These are phyloP conservation scores for Canavalia gladiata DNA, from an alignment of 306 rosid genomes.

Conservation along the genomic window DNA sequence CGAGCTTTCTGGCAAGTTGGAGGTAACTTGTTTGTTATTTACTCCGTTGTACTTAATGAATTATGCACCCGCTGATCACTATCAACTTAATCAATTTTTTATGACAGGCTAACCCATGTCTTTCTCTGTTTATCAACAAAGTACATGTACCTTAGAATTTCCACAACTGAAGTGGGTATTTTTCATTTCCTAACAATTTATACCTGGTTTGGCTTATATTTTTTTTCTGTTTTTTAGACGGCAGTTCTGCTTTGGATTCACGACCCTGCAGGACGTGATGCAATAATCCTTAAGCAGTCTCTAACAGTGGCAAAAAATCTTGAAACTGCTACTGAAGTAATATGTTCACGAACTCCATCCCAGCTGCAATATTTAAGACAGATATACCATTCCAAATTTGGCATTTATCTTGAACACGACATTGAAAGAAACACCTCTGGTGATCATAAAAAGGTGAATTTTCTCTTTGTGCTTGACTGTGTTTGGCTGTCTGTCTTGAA, in stretches of 20 bases:
- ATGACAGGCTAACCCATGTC: not conserved
- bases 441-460: constrained; percentile 69
- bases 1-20: constrained; percentile 75
- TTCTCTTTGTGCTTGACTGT: constrained; percentile 34
- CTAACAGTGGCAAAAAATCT: constrained; percentile 44
- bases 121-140: not conserved
- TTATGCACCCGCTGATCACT: not conserved
- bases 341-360: constrained; percentile 81
- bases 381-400: constrained; percentile 62
- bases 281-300: constrained; percentile 58
- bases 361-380: constrained; percentile 81
- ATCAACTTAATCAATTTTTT: not conserved
- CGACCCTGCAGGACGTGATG: constrained; percentile 86
- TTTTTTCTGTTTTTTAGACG: constrained; percentile 52
- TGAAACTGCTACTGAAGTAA: constrained; percentile 77
- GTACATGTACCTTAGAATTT: not conserved
- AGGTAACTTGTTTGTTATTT: constrained; percentile 53
- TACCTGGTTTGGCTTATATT: not conserved
- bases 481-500: constrained; percentile 16
- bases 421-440: constrained; percentile 64
- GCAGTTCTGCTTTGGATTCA: constrained; percentile 83
- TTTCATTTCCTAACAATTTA: not conserved
- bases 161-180: not conserved
- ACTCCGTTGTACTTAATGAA: not conserved
- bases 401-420: constrained; percentile 63